Base-by-base conservation (phyloP, 2,329 filamentous ascomycete species). In the Passalora sequoiae region DNA sequence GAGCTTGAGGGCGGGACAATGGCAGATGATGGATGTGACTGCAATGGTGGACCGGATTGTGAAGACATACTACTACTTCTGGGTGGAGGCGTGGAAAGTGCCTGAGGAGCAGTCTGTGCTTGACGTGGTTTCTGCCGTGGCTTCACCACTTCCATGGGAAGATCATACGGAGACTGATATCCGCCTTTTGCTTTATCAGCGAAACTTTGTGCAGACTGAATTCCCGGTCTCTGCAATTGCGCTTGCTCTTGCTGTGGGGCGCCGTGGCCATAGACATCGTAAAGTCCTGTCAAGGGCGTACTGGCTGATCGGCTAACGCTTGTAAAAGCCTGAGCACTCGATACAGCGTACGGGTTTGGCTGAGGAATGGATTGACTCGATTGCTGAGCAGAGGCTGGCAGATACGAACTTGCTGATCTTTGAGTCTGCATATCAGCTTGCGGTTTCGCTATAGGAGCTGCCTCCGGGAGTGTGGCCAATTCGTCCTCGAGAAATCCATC, bases 91-190 rank as follows among this genome's bases (percentile, higher is more conserved):
- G 74, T 69, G 10, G 74, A 72, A 9, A 51, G 41, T 21, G 47
- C 21, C 38, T 40, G 36, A 6, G 41, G 24, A 20, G 47, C 30
- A 13, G 45, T 41, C 21, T 47, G 44, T 24, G 69, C 60, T 55
- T 42, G 53, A 55, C 25, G 67, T 60, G 51, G 50, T 37, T 67
- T 61, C 44, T 70, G 84, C 83, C 63, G 81, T 74, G 58, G 84
- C 19, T 84, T 84, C 20, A 84, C 77, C 21, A 98, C 77, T 42
- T 96, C 91, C 67, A 92, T 86, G 3, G 92, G 92, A 15, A 98
- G 73, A 67, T 98, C 94, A 58, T 96, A 98, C 0, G 92, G 92
- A 15, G 91, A 97, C 37, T 84, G 77, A 63, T 98, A 98, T 6
- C 91, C 89, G 43, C 86, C 86, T 66, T 94, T 97, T 3, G 87